Conservation (phyloP, 306 rosid genomes). For the Vigna nakashimae region DNA sequence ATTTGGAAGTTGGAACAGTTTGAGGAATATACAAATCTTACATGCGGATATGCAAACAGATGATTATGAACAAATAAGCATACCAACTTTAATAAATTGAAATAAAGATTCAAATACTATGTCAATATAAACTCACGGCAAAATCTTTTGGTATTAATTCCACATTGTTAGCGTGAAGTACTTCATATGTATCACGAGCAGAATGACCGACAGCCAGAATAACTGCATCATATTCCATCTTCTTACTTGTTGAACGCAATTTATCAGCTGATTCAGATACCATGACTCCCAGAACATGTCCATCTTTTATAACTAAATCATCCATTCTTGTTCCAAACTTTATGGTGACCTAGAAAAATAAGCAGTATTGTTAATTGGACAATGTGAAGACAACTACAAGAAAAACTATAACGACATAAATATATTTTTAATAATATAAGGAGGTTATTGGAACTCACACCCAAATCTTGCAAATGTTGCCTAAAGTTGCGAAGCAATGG, state of each 20-base stretch:
- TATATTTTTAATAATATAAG: conserved; percentile 38
- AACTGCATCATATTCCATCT: conserved; percentile 76
- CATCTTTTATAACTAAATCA: conserved; percentile 73
- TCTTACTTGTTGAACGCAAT: conserved; percentile 59
- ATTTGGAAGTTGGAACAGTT: conserved; percentile 21
- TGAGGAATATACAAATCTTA: conserved; percentile 5
- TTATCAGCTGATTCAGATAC: conserved; percentile 76
- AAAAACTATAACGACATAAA: conserved; percentile 27
- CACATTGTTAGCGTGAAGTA: conserved; percentile 82
- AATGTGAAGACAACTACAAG: conserved; percentile 37
- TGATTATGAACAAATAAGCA: conserved; percentile 16
- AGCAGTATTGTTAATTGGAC: conserved; percentile 31
- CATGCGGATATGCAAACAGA: conserved; percentile 8
- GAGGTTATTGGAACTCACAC: conserved; percentile 68
- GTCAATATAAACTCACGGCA: conserved; percentile 69
- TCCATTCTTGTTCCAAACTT: conserved; percentile 93
- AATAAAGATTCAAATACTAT: conserved; percentile 30
- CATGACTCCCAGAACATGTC: conserved; percentile 67
- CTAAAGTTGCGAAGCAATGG: conserved; percentile 94
- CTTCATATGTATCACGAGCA: conserved; percentile 88
- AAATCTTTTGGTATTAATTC: conserved; percentile 84
- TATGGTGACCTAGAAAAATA: conserved; percentile 70
- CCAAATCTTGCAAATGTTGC: conserved; percentile 76
- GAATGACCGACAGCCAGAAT: conserved; percentile 98
- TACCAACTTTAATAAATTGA: conserved; percentile 23